These are phyloP conservation scores for Gnomoniopsis sp. DNA, from an alignment of 2,329 filamentous ascomycete species.

Conservation along the genomic window DNA sequence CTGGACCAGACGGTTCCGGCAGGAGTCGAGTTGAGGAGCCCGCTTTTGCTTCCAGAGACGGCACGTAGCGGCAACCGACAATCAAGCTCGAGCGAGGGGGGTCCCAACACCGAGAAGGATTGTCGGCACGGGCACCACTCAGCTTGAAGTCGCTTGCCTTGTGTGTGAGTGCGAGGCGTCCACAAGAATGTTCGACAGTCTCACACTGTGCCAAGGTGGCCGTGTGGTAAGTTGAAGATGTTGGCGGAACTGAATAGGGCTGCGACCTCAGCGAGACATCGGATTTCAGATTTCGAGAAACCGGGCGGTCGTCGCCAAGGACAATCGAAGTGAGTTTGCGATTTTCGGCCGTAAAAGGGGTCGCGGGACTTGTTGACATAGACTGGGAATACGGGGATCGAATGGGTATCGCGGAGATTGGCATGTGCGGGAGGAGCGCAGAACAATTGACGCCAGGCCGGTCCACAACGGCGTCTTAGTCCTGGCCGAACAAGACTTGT, in stretches of 20 bases:
- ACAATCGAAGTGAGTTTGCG: constrained; percentile 8
- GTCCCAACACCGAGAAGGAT: constrained; percentile 17
- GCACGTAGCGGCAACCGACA: constrained; percentile 16
- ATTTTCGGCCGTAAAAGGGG: constrained; percentile 11
- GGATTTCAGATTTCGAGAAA: neutral
- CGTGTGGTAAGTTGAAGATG: neutral
- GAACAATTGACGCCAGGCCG: neutral
- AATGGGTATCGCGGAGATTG: constrained; percentile 15
- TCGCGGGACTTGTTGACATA: constrained; percentile 12
- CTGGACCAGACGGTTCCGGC: constrained; percentile 14
- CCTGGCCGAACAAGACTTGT: neutral
- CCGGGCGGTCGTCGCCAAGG: constrained; percentile 3
- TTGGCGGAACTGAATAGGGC: constrained; percentile 1
- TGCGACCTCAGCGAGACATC: constrained; percentile 11
- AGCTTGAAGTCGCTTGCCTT: constrained; percentile 8
- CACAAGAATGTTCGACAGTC: constrained; percentile 3
- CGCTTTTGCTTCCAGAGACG: constrained; percentile 19
- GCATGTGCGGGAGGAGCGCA: constrained; percentile 2
- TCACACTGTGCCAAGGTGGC: constrained; percentile 3
- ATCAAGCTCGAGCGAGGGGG: constrained; percentile 16
- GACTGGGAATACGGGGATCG: constrained; percentile 11
- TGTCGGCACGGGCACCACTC: constrained; percentile 16
- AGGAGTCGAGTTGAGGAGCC: constrained; percentile 3
- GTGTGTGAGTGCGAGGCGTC: neutral
- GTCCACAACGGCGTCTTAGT: neutral